These are phyloP conservation scores for Penicillium sp. DNA, from an alignment of 2,329 filamentous ascomycete species.

Conservation along the genomic window DNA sequence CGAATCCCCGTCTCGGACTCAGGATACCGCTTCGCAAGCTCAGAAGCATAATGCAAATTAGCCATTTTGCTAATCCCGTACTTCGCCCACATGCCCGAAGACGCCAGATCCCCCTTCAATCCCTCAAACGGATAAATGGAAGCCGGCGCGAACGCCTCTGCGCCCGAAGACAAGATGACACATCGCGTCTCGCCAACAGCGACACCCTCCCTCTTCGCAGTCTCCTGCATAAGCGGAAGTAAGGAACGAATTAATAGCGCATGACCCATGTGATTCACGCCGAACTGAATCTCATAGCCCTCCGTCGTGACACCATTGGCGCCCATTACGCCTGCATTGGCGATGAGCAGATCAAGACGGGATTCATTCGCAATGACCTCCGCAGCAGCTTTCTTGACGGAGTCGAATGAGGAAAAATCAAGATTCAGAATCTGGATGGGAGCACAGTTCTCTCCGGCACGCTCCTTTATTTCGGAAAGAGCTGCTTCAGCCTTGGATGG, in stretches of 20 bases:
- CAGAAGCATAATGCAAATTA: background rate
- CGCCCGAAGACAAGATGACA: background rate
- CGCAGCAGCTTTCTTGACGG: constrained; percentile 11
- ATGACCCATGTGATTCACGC: constrained; percentile 30
- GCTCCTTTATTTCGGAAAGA: constrained; percentile 1
- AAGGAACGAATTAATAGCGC: constrained; percentile 27
- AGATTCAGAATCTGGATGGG: constrained; percentile 5
- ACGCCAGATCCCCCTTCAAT: background rate
- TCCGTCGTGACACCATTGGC: constrained; percentile 23
- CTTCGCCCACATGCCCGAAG: background rate
- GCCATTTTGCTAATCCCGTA: background rate
- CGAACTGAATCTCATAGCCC: constrained; percentile 33
- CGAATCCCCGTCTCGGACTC: background rate
- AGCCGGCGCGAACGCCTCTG: background rate
- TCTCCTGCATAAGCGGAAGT: constrained; percentile 19
- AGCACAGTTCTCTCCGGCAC: background rate
- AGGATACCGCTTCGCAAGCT: background rate
- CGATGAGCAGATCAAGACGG: constrained; percentile 29
- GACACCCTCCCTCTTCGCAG: background rate
- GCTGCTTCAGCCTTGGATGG: constrained; percentile 7
- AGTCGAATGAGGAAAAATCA: constrained; percentile 16
- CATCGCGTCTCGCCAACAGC: background rate
- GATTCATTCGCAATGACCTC: constrained; percentile 5
- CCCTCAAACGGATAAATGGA: background rate
- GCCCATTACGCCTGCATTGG: constrained; percentile 33